phyloP scores from a whole-genome alignment of 1,139 yeast genomes.

The Geotrichum phurueaensis region DNA sequence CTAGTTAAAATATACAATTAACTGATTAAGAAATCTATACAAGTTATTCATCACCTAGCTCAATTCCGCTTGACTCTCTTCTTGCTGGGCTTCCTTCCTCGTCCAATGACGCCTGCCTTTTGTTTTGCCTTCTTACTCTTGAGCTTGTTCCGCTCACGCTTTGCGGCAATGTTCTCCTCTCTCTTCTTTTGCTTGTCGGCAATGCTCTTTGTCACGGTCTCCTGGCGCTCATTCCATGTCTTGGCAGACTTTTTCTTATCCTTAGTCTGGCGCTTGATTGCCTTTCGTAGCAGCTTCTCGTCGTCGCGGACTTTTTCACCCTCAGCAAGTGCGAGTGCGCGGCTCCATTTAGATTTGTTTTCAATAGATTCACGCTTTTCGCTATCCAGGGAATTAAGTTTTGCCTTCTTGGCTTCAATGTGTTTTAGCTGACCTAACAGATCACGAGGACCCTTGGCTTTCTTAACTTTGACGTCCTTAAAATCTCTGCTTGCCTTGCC shows the following conservation, averaged over 20 bases:
- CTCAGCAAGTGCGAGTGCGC: slow-evolving; percentile 78
- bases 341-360: slow-evolving; percentile 80
- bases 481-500: slow-evolving; percentile 74
- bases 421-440: slow-evolving; percentile 73
- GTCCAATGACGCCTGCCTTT: slow-evolving; percentile 43
- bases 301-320: slow-evolving; percentile 85
- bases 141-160: slow-evolving; percentile 70
- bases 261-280: slow-evolving; percentile 75
- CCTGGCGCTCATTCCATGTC: slow-evolving; percentile 78
- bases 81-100: slow-evolving; percentile 28
- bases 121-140: slow-evolving; percentile 37
- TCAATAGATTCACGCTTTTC: slow-evolving; percentile 56
- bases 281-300: slow-evolving; percentile 78
- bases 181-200: slow-evolving; percentile 74
- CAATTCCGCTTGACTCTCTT: not conserved
- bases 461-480: slow-evolving; percentile 52
- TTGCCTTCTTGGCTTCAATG: slow-evolving; percentile 67
- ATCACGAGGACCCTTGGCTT: slow-evolving; percentile 82
- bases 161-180: slow-evolving; percentile 69
- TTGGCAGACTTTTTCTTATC: slow-evolving; percentile 73
- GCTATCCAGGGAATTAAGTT: slow-evolving; percentile 53
- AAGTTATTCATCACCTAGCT: not conserved
- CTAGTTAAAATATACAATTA: no score
- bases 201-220: slow-evolving; percentile 66
- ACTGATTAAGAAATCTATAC: no score